Evolutionary conservation across 2,329 filamentous ascomycete species (phyloP), one percentile per base, ranked within the genome.

Genomic region (Colletotrichum orbiculare): DNA sequence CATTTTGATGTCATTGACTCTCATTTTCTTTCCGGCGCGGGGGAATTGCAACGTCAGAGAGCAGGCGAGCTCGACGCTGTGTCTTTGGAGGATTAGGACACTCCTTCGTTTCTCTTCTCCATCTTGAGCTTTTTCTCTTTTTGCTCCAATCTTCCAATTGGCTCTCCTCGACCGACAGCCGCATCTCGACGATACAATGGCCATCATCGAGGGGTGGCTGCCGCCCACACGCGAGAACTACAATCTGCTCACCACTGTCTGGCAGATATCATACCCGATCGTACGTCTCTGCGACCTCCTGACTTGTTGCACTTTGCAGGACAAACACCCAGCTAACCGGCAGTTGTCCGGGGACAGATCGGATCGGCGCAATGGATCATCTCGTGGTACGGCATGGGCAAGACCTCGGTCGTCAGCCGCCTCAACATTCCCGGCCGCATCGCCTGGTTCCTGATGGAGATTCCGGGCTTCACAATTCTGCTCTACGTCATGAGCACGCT

Each of bases 361-460:
- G 89, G 89, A 0, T 85, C 88, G 1, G 55, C 87, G 25, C 94
- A 97, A 87, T 96, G 91, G 90, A 64, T 89, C 60, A 80, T 85
- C n/a, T 85, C 87, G 60, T 97, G 88, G 85, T 96, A 97, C 76
- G 92, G 92, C 54, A 93, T 95, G 82, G 96, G 96, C 76, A 98
- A 98, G 79, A 97, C 94, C 3, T 97, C 93, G 4, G 85, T 89
- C 15, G 74, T 83, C 3, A 94, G 91, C 71, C 80, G 80, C 11
- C 82, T 96, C 75, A 99, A 99, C 79, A 78, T 98, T n/a, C 92
- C 94, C 2, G 96, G 96, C 67, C 92, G 92, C 71, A 81, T 93
- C 68, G 94, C 88, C 63, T 99, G 96, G 96, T 85, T 91, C 60
- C 86, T 89, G 2, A 97, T 97, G 93, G 96, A 99, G 77, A 81